These are phyloP conservation scores for Articulospora tetracladia DNA, from an alignment of 495 filamentous ascomycete genomes.

Conservation along the genomic window DNA sequence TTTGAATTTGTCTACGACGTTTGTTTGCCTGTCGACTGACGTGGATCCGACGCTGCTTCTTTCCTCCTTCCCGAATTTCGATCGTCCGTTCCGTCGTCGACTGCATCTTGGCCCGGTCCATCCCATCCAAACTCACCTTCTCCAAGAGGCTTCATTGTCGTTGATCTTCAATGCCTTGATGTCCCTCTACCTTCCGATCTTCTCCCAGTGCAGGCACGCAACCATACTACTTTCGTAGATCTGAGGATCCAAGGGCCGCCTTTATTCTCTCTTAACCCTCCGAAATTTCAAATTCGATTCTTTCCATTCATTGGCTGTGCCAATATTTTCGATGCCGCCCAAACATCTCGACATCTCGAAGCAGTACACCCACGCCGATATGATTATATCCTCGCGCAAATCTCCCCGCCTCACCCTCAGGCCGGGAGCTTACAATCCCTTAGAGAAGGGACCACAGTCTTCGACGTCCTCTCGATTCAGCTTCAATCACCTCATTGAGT, in stretches of 20 bases:
- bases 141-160: background rate
- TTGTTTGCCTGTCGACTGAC: background rate
- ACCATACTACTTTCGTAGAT: background rate
- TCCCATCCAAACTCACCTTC: background rate
- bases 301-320: conserved; percentile 21
- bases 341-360: conserved; percentile 41
- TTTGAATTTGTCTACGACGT: background rate
- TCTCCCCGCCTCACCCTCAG: conserved; percentile 21
- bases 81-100: background rate
- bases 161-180: conserved; percentile 14
- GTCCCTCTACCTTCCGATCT: background rate
- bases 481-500: conserved; percentile 58
- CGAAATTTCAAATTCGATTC: conserved; percentile 16
- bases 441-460: conserved; percentile 36
- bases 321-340: conserved; percentile 39
- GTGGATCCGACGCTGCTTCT: background rate
- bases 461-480: conserved; percentile 54
- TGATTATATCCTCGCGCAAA: conserved; percentile 44
- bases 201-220: conserved; percentile 18
- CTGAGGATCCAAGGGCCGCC: background rate
- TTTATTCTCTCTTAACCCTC: background rate
- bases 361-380: conserved; percentile 40
- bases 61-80: background rate
- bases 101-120: background rate
- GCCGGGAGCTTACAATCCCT: conserved; percentile 11